Base-by-base conservation (phyloP, 2,329 filamentous ascomycete species). In the Phoma sp. region DNA sequence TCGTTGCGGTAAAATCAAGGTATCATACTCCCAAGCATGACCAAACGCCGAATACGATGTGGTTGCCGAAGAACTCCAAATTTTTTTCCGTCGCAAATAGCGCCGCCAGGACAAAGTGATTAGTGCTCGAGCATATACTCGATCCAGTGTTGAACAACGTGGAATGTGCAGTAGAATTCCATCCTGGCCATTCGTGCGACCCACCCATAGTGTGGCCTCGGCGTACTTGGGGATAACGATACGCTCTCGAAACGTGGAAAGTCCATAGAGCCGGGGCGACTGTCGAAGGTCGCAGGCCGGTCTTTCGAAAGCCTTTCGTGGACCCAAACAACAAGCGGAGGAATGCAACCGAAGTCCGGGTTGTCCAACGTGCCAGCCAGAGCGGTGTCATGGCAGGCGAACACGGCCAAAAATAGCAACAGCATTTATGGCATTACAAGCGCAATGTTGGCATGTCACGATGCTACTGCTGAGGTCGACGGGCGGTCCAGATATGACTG, bases 401-500 rank as follows among this genome's bases (percentile, higher is more conserved):
- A 53, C 49, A 49, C 36, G 29, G 40, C 49, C 54, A 37, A 49
- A 37, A 48, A 61, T 42, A 43, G 52, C 43, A 55, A 54, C 49
- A 33, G 50, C 43, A 14, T 49, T 51, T 47, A 49, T 28, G 38
- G 61, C 61, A 48, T 52, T 58, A 64, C 57, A 59, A 53, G 40
- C 46, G 49, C 50, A 36, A 52, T 21, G 42, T 48, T 42, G 34
- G 54, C 47, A 53, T 12, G 47, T 34, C 33, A 39, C 43, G 29
- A 47, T 51, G 38, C 70, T 71, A 76, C 61, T 76, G 73, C 57
- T 75, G 72, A 23, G 78, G 78, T 58, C 76, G 74, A 50, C 78
- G 73, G 37, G 78, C 78, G 23, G 76, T 79, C 77, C 78, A 80
- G 56, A 80, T 76, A 65, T 80, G 77, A 65, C 78, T 81, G 49